Evolutionary conservation across 805 yeast genomes (phyloP), one percentile per base, ranked within the genome.

Genomic region (Metschnikowia picachoensis): DNA sequence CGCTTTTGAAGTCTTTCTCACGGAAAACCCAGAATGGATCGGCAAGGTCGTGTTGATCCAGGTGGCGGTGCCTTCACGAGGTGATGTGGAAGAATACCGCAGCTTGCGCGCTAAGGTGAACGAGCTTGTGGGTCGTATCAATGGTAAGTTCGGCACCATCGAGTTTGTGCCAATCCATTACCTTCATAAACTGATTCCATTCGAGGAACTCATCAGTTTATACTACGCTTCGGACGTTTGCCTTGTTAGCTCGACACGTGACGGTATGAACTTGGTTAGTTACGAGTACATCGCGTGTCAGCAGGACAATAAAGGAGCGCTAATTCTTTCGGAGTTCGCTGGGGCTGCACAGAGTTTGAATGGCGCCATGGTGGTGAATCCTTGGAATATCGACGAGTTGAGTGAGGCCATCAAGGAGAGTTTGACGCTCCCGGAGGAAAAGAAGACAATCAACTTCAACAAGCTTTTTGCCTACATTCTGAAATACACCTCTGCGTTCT

Each of bases 271-370:
- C 64, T 77, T 94, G 60, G 99, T 95, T 37, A 81, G 92, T 43
- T 95, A 89, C 64, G 99, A 94, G 68, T 94, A 94, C 66, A 89
- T 94, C 58, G 97, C 98, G 1, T 92, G 98, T 61, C 99, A 94
- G 67, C 78, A 82, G 51, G 83, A 83, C 39, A 82, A 82, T 50
- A 83, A 89, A 52, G 99, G 99, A 8, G 82, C 90, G 3, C 74
- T 94, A 56, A 87, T 94, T 40, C 66, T 94, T 51, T 85, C 95
- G 35, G 99, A 94, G 68, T 94, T 94, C 69, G 94, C 99, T 0
- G 99, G 99, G 40, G 99, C 99, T n/a, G 98, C 99, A 1, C 99
- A 94, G 68, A 86, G 95, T 1, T 73, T 94, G 52, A 92, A 94
- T 61, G 99, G 99, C 20, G 90, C 96, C 1, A 64, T 92, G 12